Evolutionary conservation across 768 basidiomycete genomes (phyloP).

Genomic region (Inosperma sp.): DNA sequence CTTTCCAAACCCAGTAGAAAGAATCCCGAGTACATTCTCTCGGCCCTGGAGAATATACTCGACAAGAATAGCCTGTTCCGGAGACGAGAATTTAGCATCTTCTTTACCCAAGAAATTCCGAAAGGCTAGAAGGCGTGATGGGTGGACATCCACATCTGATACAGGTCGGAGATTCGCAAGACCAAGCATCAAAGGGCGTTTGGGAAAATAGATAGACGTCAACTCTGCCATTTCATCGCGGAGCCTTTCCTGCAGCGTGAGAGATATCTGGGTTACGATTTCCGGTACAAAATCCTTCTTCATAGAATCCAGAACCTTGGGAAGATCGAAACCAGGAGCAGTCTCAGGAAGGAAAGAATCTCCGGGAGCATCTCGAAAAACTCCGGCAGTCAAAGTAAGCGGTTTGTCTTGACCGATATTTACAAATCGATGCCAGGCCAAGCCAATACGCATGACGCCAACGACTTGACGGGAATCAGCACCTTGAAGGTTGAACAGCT

Average conservation of each 20-base stretch:
- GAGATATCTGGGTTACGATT: not conserved
- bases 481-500: not conserved
- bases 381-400: not conserved
- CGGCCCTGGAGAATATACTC: not conserved
- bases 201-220: not conserved
- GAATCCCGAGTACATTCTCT: conserved; percentile 1
- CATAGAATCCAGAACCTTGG: not conserved
- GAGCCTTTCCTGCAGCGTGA: not conserved
- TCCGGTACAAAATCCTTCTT: not conserved
- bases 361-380: too few species aligned
- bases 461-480: not conserved
- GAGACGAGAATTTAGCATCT: not conserved
- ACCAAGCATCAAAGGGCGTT: not conserved
- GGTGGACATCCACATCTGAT: not conserved
- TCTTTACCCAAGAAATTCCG: not conserved
- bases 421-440: not conserved
- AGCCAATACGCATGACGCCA: not conserved
- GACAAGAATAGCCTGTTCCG: conserved; percentile 2
- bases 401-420: not conserved
- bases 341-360: not conserved
- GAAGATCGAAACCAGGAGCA: not conserved
- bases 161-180: not conserved
- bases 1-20: not conserved
- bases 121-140: not conserved
- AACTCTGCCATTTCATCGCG: not conserved